Evolutionary conservation across 495 filamentous ascomycete species (phyloP).

Genomic region (Podospora tetraspora): DNA sequence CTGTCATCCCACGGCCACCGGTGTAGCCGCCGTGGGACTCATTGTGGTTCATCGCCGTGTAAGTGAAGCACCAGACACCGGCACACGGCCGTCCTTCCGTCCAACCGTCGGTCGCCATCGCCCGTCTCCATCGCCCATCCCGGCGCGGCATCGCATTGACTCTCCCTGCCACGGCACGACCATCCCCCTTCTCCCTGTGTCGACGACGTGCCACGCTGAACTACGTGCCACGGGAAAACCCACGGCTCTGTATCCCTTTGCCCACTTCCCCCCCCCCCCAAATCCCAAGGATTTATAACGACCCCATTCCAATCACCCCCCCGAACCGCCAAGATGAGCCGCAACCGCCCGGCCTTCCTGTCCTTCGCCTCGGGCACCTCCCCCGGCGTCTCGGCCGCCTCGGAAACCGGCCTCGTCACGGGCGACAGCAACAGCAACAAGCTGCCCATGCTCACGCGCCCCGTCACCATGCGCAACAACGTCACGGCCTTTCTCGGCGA

Average conservation of each 20-base stretch:
- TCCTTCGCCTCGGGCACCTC: conserved; percentile 11
- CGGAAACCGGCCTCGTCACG: background rate
- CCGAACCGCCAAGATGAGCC: background rate
- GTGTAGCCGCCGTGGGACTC: background rate
- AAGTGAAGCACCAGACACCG: background rate
- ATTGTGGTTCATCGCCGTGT: background rate
- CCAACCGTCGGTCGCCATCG: background rate
- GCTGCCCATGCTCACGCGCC: conserved; percentile 24
- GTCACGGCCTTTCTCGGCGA: conserved; percentile 61
- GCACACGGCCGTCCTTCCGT: background rate
- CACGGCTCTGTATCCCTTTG: background rate
- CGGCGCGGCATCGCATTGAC: background rate
- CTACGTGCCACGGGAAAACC: background rate
- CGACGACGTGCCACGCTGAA: background rate
- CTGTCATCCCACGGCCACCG: background rate
- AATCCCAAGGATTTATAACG: background rate
- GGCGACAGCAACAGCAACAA: background rate
- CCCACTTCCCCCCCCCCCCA: background rate
- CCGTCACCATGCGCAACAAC: conserved; percentile 35
- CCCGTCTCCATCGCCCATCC: background rate
- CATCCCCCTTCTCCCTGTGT: background rate
- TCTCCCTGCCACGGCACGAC: background rate
- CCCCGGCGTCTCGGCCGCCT: background rate
- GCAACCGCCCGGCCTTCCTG: conserved; percentile 9
- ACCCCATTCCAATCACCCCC: conserved; percentile 1